Base-by-base conservation (phyloP, 768 basidiomycete species). In the Cyathus striatus region DNA sequence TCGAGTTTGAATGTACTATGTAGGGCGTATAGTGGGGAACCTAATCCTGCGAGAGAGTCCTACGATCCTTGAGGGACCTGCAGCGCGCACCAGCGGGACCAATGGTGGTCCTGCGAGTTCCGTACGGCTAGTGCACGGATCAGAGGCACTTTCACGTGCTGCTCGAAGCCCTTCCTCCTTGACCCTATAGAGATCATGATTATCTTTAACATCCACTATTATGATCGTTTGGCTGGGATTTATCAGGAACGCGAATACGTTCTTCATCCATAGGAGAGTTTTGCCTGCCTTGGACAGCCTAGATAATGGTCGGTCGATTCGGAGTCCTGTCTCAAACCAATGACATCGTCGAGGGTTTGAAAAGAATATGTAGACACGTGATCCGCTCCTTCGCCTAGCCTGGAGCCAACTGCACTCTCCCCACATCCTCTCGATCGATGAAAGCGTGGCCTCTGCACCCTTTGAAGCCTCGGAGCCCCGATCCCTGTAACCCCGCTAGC, bases 1-100 rank as follows among this genome's bases (percentile, higher is more conserved):
- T 66, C 70, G 5, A 42, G 24, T 5, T 55, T 72, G 6, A 45
- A 51, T 6, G 50, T 53, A 2, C 53, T 49, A 25, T 39, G 49
- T 24, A 40, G 37, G 4, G 46, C 64, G 18, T 60, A n/a, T n/a
- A n/a, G 70, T 6, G 60, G 61, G 3, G 70, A 76, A 48, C 72
- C 70, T 22, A 72, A 69, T 48, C 70, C 72, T 0, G 48, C 54
- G 0, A 44, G 50, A 18, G 44, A 42, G 21, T n/a, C n/a, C n/a
- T n/a, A n/a, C n/a, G n/a, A n/a, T n/a, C n/a, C n/a, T n/a, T n/a
- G n/a, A n/a, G n/a, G n/a, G n/a, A n/a, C n/a, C n/a, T n/a, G n/a
- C n/a, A n/a, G n/a, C n/a, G n/a, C n/a, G n/a, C n/a, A n/a, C n/a
- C n/a, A n/a, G n/a, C n/a, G n/a, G n/a, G n/a, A n/a, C n/a, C n/a